These are phyloP conservation scores for Annona squamosa DNA, from an alignment of 164 flowering plant genomes.

Conservation along the genomic window DNA sequence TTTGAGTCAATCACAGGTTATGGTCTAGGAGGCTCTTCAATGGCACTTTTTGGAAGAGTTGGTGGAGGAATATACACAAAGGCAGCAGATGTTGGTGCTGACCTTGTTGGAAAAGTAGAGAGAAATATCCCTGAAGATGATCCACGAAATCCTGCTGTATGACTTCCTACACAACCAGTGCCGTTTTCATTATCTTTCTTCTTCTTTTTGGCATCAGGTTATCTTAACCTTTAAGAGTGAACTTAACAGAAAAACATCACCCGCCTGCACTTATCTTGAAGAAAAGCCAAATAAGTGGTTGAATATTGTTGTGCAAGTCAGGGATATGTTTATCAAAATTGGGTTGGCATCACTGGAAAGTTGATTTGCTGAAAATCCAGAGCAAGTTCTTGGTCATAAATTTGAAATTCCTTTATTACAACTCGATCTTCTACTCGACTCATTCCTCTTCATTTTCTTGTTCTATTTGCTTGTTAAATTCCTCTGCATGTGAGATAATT, in stretches of 20 bases:
- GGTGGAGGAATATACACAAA: slow-evolving; percentile 17
- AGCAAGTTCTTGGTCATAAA: too few relatives aligned
- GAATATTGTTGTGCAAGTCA: too few relatives aligned
- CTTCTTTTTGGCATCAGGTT: background rate
- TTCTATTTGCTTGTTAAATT: background rate
- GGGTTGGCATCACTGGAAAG: too few relatives aligned
- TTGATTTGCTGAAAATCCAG: too few relatives aligned
- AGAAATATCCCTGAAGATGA: slow-evolving; percentile 20
- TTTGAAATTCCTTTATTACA: background rate
- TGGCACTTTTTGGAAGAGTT: slow-evolving; percentile 24
- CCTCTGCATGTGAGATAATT: background rate
- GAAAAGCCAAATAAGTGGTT: too few relatives aligned
- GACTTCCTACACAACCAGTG: background rate
- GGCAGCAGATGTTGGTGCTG: slow-evolving; percentile 23
- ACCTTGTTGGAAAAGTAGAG: slow-evolving; percentile 21
- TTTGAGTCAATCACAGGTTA: slow-evolving; percentile 20
- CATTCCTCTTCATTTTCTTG: background rate
- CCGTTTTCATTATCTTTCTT: background rate
- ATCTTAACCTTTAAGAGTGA: too few relatives aligned
- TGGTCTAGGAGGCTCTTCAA: slow-evolving; percentile 21
- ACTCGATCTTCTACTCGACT: background rate
- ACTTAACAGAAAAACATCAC: too few relatives aligned
- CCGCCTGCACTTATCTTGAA: too few relatives aligned
- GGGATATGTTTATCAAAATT: too few relatives aligned
- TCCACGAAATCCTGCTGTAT: slow-evolving; percentile 19